These are phyloP conservation scores for Sugiyamaella valdiviana DNA, from an alignment of 805 yeast genomes.

Conservation along the genomic window DNA sequence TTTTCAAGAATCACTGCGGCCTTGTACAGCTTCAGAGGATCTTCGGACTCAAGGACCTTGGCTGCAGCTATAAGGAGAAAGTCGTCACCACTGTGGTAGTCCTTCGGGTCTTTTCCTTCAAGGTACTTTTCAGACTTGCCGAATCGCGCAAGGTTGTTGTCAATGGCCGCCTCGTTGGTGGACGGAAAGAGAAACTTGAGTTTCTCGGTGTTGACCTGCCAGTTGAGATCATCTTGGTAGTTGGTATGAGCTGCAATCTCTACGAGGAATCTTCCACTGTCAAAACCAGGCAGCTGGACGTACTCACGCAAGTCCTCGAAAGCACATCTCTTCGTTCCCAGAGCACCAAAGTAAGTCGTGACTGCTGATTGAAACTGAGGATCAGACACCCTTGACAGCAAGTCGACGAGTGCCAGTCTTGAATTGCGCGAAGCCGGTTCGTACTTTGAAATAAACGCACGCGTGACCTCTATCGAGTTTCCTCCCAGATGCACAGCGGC, in stretches of 20 bases:
- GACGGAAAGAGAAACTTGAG: slow-evolving; percentile 35
- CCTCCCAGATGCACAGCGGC: slow-evolving; percentile 38
- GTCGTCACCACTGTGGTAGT: slow-evolving; percentile 66
- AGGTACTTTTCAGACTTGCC: slow-evolving; percentile 35
- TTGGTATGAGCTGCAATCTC: slow-evolving; percentile 19
- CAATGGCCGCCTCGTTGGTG: slow-evolving; percentile 18
- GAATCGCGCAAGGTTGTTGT: slow-evolving; percentile 37
- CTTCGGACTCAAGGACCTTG: slow-evolving; percentile 27
- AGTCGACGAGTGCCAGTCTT: slow-evolving; percentile 47
- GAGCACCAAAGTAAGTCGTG: slow-evolving; percentile 38
- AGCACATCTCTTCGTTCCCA: slow-evolving; percentile 58
- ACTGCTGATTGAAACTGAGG: slow-evolving; percentile 18
- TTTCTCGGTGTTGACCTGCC: slow-evolving; percentile 42
- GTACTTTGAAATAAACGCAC: slow-evolving; percentile 26
- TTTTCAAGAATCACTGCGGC: slow-evolving; percentile 54
- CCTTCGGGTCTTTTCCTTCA: slow-evolving; percentile 46
- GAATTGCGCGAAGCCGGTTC: slow-evolving; percentile 47
- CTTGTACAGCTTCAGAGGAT: slow-evolving; percentile 30
- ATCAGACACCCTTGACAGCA: slow-evolving; percentile 26
- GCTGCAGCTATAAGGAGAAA: slow-evolving; percentile 52
- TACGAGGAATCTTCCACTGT: slow-evolving; percentile 12
- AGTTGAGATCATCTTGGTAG: slow-evolving; percentile 19
- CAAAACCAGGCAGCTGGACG: slow-evolving; percentile 20
- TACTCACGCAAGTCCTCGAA: slow-evolving; percentile 49
- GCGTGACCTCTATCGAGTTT: slow-evolving; percentile 29